A percentile compares a stretch with the other conserved stretches of the same genome.
Conservation (phyloP, 2,329 filamentous ascomycete genomes). For the Ceratocystis huliohia region DNA sequence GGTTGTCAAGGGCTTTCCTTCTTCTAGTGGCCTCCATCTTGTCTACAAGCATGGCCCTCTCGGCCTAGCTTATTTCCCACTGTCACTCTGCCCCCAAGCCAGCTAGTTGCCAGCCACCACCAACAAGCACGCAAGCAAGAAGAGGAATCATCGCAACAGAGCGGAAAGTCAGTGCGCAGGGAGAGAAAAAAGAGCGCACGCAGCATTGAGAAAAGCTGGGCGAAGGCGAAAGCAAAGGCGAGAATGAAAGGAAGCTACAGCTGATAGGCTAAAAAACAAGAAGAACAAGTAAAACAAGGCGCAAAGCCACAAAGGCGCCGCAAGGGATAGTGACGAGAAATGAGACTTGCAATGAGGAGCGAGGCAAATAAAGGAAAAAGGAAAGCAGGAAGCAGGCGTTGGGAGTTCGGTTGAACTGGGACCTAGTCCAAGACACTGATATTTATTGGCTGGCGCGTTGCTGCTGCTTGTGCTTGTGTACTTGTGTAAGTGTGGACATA, state of each 20-base stretch:
- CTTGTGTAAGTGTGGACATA: too few species aligned
- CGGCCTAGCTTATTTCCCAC: too few species aligned
- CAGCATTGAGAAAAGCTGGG: background rate
- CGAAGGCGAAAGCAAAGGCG: background rate
- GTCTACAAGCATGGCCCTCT: too few species aligned
- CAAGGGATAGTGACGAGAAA: slow-evolving; percentile 7
- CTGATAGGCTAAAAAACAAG: background rate
- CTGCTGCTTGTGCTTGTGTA: too few species aligned
- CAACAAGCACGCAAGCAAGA: too few species aligned
- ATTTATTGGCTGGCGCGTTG: too few species aligned
- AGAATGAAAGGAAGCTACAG: background rate
- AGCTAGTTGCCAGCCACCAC: too few species aligned
- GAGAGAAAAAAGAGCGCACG: too few species aligned
- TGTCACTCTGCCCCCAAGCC: too few species aligned
- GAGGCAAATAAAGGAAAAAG: background rate
- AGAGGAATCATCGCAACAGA: too few species aligned
- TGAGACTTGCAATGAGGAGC: background rate
- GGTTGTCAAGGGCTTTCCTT: background rate
- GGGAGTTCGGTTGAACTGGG: background rate
- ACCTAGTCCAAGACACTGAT: background rate
- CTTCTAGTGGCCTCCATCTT: too few species aligned
- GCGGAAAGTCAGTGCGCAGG: too few species aligned
- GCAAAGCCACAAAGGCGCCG: background rate
- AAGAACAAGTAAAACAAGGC: background rate
- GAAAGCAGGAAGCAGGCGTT: background rate